Evolutionary conservation across 306 rosid genomes (phyloP), one percentile per base, ranked within the genome.

Genomic region (Quercus alba): DNA sequence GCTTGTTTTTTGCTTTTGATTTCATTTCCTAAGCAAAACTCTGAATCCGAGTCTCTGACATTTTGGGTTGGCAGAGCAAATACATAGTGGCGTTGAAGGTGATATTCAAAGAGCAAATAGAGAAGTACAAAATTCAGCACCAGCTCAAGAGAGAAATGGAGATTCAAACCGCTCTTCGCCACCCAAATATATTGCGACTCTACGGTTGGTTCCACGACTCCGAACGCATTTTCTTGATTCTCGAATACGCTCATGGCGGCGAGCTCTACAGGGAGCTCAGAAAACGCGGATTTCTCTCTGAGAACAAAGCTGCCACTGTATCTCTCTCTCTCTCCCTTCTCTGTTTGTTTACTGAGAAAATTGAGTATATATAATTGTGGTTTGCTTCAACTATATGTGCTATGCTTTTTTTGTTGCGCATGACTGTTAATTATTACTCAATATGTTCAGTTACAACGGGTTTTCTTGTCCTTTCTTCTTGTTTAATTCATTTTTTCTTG

Each of bases 171-270:
- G 80, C 78, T 44, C 94, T 91, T 25, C 59, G 81, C 31, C 98
- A 94, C 78, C 94, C 91, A 0, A 94, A 91, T 72, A 71, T 94
- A 18, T 78, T 94, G 38, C 87, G 89, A 3, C 97, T 94, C 49
- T 94, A 78, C 62, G 98, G 98, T 25, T 93, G 98, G 98, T 93
- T 93, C 67, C 90, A 94, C 75, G 97, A 94, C 44, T 59, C 77
- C 13, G 90, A 91, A n/a, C 91, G 92, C 26, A 86, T 91, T 75
- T 87, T 86, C 85, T 78, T 94, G 87, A 94, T 94, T 51, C 94
- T 94, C 73, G 98, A 91, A 82, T 94, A 91, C 62, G 97, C 98
- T 77, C 90, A 90, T 64, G 88, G 91, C 55, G 98, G 97, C 7
- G 98, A 94, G 85, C 91, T 94, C 78, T 94, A 91, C 63, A 85